Evolutionary conservation across 1,284 basidiomycete species (phyloP).

Genomic region (Rhodotorula sp.): DNA sequence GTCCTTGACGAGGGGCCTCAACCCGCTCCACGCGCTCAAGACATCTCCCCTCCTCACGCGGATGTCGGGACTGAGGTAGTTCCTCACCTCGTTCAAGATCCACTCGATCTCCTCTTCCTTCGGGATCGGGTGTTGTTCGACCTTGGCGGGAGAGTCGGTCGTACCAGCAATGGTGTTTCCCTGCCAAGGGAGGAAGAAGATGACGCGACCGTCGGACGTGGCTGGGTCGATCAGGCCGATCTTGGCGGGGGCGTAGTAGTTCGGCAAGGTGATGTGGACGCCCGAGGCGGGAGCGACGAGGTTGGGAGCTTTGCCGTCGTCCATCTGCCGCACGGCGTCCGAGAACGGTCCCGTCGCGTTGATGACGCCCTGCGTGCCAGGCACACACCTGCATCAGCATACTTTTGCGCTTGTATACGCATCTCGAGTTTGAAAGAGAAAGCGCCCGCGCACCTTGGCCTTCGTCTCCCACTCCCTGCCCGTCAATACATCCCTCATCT

Average conservation of each 20-base stretch:
- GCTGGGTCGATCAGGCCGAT: conserved; percentile 96
- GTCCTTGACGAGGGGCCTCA: conserved; percentile 85
- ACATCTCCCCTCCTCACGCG: conserved; percentile 94
- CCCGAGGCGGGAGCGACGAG: conserved; percentile 92
- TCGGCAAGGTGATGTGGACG: conserved; percentile 93
- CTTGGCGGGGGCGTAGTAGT: conserved; percentile 90
- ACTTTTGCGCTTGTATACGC: no score
- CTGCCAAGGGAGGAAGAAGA: conserved; percentile 99
- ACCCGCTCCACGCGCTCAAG: conserved; percentile 89
- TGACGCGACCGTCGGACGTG: conserved; percentile 93
- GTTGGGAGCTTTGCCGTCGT: conserved; percentile 74
- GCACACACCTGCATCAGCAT: neutral
- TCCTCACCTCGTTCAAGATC: conserved; percentile 87
- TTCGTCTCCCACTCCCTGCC: conserved; percentile 78
- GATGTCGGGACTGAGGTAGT: conserved; percentile 88
- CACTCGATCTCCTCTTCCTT: conserved; percentile 93
- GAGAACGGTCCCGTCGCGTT: conserved; percentile 96
- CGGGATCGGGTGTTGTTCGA: conserved; percentile 77
- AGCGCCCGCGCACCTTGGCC: conserved; percentile 62
- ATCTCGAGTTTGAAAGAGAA: neutral
- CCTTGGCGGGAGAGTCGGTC: conserved; percentile 79
- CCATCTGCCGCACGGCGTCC: conserved; percentile 81
- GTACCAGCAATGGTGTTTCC: conserved; percentile 97
- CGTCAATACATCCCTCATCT: conserved; percentile 77
- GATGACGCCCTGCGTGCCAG: conserved; percentile 74